Base-by-base conservation (phyloP, 805 yeast species). In the Cyberlindnera meyerae region DNA sequence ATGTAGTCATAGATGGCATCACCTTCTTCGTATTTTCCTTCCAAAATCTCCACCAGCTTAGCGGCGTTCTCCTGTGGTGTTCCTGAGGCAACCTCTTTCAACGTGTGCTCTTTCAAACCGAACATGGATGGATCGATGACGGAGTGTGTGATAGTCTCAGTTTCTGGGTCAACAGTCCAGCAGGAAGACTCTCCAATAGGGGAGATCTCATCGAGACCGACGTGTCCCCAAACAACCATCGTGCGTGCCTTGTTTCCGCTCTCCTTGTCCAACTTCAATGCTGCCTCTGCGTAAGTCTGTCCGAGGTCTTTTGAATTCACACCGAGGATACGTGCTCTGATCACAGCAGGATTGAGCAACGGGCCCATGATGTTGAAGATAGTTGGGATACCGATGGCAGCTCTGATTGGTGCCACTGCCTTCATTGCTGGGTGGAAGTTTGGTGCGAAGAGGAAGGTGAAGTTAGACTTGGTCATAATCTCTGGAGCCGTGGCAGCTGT, bases 331-430 rank as follows among this genome's bases (percentile, higher is more conserved):
- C 97, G 71, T 5, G 93, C 83, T 43, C 73, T 71, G 16, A 77
- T 64, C 2, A 88, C 88, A 8, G 86, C 85, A 4, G 99, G 99
- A 65, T 93, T 94, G 45, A 93, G 66, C 42, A 93, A 63, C 1
- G 99, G 99, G 0, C 99, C 99, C 41, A 93, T 63, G 11, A 93
- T 79, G 60, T 93, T 93, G 71, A 93, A 93, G 17, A 93, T 85
- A 1, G 97, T 82, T 3, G 97, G 97, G 9, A 90, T 73, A 1
- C 96, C 96, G 40, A 93, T 60, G 18, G 75, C 66, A 29, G 81
- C 72, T 52, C 99, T 71, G n/a, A 93, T 62, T 14, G 71, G 67
- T 1, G 89, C 95, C 8, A 90, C 93, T 36, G 71, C 69, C 28
- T 77, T 85, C 95, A 93, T 84, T 5, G 90, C 95, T 11, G 83